phyloP scores from a whole-genome alignment of 2,329 filamentous ascomycete genomes.

The Paecilomyces sp. region DNA sequence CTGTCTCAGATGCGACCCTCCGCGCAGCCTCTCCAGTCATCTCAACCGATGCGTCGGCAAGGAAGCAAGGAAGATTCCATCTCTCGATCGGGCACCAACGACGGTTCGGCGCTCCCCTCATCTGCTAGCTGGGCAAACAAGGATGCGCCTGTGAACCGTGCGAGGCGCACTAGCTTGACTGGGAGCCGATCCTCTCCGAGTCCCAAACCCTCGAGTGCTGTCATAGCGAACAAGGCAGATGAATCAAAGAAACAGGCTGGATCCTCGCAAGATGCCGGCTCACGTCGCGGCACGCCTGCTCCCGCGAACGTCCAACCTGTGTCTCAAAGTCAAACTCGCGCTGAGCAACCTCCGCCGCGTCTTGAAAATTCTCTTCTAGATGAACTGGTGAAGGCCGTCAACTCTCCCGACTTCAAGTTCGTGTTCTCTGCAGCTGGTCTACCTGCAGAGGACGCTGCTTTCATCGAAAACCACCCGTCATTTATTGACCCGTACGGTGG shows the following conservation, averaged over 20 bases:
- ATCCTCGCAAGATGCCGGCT: conserved; percentile 12
- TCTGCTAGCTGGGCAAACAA: conserved; percentile 86
- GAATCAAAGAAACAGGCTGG: conserved; percentile 26
- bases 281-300: conserved; percentile 16
- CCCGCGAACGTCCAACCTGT: conserved; percentile 13
- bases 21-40: conserved; percentile 39
- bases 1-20: conserved; percentile 39
- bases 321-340: conserved; percentile 13
- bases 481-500: conserved; percentile 79
- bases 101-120: conserved; percentile 84
- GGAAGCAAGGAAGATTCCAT: conserved; percentile 64
- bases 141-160: conserved; percentile 58
- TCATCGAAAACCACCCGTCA: conserved; percentile 58
- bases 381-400: conserved; percentile 40
- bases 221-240: conserved; percentile 28
- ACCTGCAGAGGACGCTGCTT: conserved; percentile 42
- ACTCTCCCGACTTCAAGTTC: conserved; percentile 46
- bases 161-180: conserved; percentile 64
- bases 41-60: conserved; percentile 62
- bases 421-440: conserved; percentile 44
- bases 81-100: conserved; percentile 54
- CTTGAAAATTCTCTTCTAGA: conserved; percentile 26
- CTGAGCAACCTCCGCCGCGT: conserved; percentile 12
- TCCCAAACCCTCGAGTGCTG: conserved; percentile 55
- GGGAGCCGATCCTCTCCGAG: conserved; percentile 77